Evolutionary conservation across 108 stramenopile species (phyloP).

Genomic region (Chaetoceros muelleri): DNA sequence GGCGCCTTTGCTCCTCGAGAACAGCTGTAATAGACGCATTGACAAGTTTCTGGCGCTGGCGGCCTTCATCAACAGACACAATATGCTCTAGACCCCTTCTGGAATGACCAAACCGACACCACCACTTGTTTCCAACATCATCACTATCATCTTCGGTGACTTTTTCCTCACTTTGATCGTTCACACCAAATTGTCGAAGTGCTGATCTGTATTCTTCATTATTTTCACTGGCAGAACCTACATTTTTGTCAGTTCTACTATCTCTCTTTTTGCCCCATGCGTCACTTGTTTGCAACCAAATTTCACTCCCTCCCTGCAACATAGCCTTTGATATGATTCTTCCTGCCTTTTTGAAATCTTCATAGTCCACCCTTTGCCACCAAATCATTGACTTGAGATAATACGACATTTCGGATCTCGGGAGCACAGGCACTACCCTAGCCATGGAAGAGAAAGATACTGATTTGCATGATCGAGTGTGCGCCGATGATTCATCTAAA

Average conservation of each 20-base stretch:
- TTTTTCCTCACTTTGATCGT: not conserved
- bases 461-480: conserved; percentile 15
- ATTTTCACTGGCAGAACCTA: no score
- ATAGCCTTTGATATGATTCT: conserved; percentile 82
- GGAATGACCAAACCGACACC: conserved; percentile 79
- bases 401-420: conserved; percentile 48
- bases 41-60: conserved; percentile 62
- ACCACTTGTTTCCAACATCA: conserved; percentile 57
- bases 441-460: conserved; percentile 72
- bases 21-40: conserved; percentile 48
- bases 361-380: conserved; percentile 81
- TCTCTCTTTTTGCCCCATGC: conserved; percentile 40
- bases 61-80: conserved; percentile 67
- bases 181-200: not conserved
- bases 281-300: conserved; percentile 65
- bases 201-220: no score
- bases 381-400: conserved; percentile 54
- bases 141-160: conserved; percentile 9
- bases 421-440: conserved; percentile 61
- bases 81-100: conserved; percentile 76
- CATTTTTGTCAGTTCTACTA: no score
- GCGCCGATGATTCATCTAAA: conserved; percentile 11
- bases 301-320: conserved; percentile 76
- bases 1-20: conserved; percentile 57
- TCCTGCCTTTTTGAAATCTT: conserved; percentile 80